Evolutionary conservation across 2,329 filamentous ascomycete species (phyloP).

Genomic region (Aspergillus proliferans): DNA sequence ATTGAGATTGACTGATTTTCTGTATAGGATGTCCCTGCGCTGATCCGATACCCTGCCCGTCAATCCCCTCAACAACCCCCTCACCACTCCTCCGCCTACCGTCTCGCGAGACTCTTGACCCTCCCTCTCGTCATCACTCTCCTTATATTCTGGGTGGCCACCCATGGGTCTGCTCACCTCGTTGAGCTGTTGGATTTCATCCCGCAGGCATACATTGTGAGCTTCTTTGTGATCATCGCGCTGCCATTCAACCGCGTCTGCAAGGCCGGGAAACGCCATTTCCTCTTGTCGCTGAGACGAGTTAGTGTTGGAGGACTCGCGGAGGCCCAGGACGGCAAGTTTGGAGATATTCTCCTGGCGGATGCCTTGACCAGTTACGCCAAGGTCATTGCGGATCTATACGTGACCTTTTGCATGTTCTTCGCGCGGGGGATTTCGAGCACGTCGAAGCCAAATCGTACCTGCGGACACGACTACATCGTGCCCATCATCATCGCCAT

Average conservation of each 20-base stretch:
- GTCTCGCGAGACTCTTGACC: slow-evolving; percentile 71
- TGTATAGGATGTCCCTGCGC: slow-evolving; percentile 65
- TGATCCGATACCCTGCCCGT: slow-evolving; percentile 80
- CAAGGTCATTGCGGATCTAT: slow-evolving; percentile 84
- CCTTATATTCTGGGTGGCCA: slow-evolving; percentile 75
- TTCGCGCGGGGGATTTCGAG: slow-evolving; percentile 64
- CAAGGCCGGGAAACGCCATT: slow-evolving; percentile 64
- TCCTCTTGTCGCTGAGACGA: slow-evolving; percentile 68
- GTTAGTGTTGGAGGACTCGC: slow-evolving; percentile 81
- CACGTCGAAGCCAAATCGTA: slow-evolving; percentile 72
- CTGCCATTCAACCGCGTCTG: slow-evolving; percentile 65
- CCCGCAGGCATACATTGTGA: slow-evolving; percentile 73
- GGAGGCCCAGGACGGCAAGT: slow-evolving; percentile 80
- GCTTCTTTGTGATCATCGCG: slow-evolving; percentile 65
- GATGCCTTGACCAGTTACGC: slow-evolving; percentile 94
- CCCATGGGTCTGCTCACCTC: slow-evolving; percentile 60
- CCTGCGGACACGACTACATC: slow-evolving; percentile 69
- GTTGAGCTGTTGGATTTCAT: slow-evolving; percentile 78
- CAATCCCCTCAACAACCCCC: slow-evolving; percentile 62
- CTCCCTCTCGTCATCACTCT: slow-evolving; percentile 66
- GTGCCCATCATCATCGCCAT: slow-evolving; percentile 79
- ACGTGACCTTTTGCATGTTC: slow-evolving; percentile 88
- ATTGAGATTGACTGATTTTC: not conserved
- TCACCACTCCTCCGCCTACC: slow-evolving; percentile 79
- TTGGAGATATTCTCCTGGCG: slow-evolving; percentile 86